Conservation (phyloP, 1,139 yeast genomes). For the Protomyces inundatus region DNA sequence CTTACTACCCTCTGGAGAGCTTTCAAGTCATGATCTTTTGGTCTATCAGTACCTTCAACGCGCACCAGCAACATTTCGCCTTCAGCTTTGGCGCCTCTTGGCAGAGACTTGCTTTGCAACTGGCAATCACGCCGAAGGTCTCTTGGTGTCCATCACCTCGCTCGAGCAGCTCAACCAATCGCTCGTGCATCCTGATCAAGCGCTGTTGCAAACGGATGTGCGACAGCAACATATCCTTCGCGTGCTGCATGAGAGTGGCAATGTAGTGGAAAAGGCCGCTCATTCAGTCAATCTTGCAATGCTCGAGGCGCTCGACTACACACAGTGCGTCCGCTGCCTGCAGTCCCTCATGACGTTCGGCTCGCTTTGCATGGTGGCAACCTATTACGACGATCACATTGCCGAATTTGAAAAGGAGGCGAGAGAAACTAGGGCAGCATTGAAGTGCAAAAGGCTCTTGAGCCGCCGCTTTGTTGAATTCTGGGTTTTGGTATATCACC, state of each 20-base stretch:
- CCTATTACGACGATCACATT: slow-evolving; percentile 43
- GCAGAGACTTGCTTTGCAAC: slow-evolving; percentile 50
- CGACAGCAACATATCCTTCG: neutral
- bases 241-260: neutral
- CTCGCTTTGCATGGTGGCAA: neutral
- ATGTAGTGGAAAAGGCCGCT: neutral
- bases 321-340: neutral
- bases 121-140: slow-evolving; percentile 38
- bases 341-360: neutral
- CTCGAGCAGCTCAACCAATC: neutral
- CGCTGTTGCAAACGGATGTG: neutral
- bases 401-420: slow-evolving; percentile 37
- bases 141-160: neutral
- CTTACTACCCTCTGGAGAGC: slow-evolving; percentile 39
- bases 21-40: slow-evolving; percentile 27
- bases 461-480: slow-evolving; percentile 51
- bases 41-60: slow-evolving; percentile 47
- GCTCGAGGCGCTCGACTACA: neutral
- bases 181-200: neutral
- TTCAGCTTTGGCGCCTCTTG: slow-evolving; percentile 72
- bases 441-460: slow-evolving; percentile 42
- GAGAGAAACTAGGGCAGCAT: slow-evolving; percentile 40
- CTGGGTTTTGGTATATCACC: slow-evolving; percentile 41
- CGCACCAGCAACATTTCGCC: slow-evolving; percentile 61
- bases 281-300: neutral